Base-by-base conservation (phyloP, 495 filamentous ascomycete species). In the Trypethelium eluteriae region DNA sequence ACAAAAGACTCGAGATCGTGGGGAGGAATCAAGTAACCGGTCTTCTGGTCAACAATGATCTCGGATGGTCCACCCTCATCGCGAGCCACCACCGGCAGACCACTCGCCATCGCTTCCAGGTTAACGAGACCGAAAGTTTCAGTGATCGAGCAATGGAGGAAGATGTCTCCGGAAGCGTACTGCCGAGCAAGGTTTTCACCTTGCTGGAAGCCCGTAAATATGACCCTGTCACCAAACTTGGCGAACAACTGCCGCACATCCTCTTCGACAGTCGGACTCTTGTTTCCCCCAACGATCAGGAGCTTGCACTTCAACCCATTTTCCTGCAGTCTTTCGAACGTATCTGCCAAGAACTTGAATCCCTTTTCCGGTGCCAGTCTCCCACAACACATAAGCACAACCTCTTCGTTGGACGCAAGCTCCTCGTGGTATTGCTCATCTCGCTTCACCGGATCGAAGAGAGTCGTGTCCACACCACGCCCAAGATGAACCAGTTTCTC, bases 41-140 rank as follows among this genome's bases (percentile, higher is more conserved):
- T 84, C 66, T 80, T 72, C 18, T 80, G 79, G 67, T 86, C 70
- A 38, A 75, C 76, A 50, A 88, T 78, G 38, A 83, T 87, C 72
- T 88, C 85, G 39, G 81, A 84, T 5, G 86, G 86, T 9, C 86
- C 86, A 34, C 86, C 86, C 69, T 85, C 82, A 68, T 87, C 84
- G 53, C 85, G 78, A 6, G 85, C 86, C 63, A 88, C 79, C 7
- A 88, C 85, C 0, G 85, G 84, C 3, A 88, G 74, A 9, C 84
- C 84, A 71, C 84, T 86, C 0, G 85, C 84, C 86, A 88, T 87
- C 5, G 83, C 81, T 70, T 88, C 86, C 0, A 88, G 74, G 2
- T 87, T 84, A 0, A 87, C 84, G 25, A 88, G 75, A 1, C 86
- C 86, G 70, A 88, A 88, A 0, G 84, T 87, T 71, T 88, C 86